A percentile compares a stretch with the other conserved stretches of the same genome.
phyloP scores from a whole-genome alignment of 805 yeast species.

The Cyberlindnera mycetangii region DNA sequence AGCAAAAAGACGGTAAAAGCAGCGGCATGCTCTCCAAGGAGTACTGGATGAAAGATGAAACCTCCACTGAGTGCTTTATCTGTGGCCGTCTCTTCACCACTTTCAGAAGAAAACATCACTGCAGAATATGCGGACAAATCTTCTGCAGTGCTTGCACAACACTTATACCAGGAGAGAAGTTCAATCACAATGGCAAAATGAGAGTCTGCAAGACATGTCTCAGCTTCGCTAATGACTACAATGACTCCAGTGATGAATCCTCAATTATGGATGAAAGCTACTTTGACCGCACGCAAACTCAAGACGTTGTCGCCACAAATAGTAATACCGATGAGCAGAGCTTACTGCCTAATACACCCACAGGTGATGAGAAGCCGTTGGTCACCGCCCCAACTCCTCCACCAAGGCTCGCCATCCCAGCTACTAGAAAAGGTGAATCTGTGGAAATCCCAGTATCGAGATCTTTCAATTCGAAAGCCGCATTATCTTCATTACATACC shows the following conservation, averaged over 20 bases:
- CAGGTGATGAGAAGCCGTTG: slow-evolving; percentile 17
- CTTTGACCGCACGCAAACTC: slow-evolving; percentile 22
- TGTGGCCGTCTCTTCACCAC: slow-evolving; percentile 82
- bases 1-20: slow-evolving; percentile 23
- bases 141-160: slow-evolving; percentile 83
- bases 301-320: slow-evolving; percentile 10
- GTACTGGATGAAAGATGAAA: slow-evolving; percentile 96
- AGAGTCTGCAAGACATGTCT: slow-evolving; percentile 76
- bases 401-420: slow-evolving; percentile 78
- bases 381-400: slow-evolving; percentile 51
- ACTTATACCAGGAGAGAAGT: slow-evolving; percentile 61
- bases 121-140: slow-evolving; percentile 94
- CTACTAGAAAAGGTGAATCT: slow-evolving; percentile 75
- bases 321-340: slow-evolving; percentile 20
- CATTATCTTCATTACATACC: slow-evolving; percentile 26
- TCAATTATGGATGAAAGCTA: slow-evolving; percentile 37
- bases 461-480: slow-evolving; percentile 25
- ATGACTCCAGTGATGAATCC: slow-evolving; percentile 69
- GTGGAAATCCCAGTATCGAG: slow-evolving; percentile 57
- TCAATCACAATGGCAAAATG: slow-evolving; percentile 65
- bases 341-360: slow-evolving; percentile 18
- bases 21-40: slow-evolving; percentile 46
- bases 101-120: slow-evolving; percentile 89
- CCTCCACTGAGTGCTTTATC: slow-evolving; percentile 81
- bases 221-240: slow-evolving; percentile 59